Evolutionary conservation across 306 rosid genomes (phyloP), one percentile per base, ranked within the genome.

Genomic region (Dalbergia cochinchinensis): DNA sequence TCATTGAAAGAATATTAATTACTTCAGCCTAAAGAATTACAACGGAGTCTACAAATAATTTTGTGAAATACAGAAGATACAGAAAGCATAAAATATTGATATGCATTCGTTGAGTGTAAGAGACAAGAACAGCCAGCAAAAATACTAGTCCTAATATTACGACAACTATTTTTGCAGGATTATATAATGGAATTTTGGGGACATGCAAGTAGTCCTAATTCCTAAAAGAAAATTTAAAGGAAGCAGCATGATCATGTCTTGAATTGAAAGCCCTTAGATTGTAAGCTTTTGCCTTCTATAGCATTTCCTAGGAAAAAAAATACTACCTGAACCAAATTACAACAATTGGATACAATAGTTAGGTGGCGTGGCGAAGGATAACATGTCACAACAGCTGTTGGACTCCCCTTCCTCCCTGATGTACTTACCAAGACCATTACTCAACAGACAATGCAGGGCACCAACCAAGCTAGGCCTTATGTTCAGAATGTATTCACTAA

Each of bases 401-500:
- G 22, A 20, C 22, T 20, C 22, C 22, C 22, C 22, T 47, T 50
- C 73, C 73, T 59, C 60, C 71, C 67, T 62, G n/a, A 51, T 37
- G 44, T 59, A 71, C 67, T 73, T 53, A 69, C 80, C 77, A 68
- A 77, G 75, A 71, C 74, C 68, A 26, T 26, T 80, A 73, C 65
- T 65, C 76, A 58, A 71, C 67, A 73, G 55, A 44, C 57, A 11
- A 75, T 34, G 57, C 63, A 75, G 60, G 45, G 71, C 54, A 58
- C 61, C 62, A 66, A 58, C 67, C 62, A 66, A 50, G 61, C 60
- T 26, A 60, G 57, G 20, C 34, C 82, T 70, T 4, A 45, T 18
- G 54, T 69, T 48, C 65, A 79, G 50, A 79, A 79, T 74, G 77
- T 71, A 79, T 79, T 69, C 77, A 77, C 69, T 53, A 59, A 69